A percentile compares a stretch with the other conserved stretches of the same genome.
These are phyloP conservation scores for Colletotrichum chlorophyti DNA, from an alignment of 2,329 filamentous ascomycete species.

Conservation along the genomic window DNA sequence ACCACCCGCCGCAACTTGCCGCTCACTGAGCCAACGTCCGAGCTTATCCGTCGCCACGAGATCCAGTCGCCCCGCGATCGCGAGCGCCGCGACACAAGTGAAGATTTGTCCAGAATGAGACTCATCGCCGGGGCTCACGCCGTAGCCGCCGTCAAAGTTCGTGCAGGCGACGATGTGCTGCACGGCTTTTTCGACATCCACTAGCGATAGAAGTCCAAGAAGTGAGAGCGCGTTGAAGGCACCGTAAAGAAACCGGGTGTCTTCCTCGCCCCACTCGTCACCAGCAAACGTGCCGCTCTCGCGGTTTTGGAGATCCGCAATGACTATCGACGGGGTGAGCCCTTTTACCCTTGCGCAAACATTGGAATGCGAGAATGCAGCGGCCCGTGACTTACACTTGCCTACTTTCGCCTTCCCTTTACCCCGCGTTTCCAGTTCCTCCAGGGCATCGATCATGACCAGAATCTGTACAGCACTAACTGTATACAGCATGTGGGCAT, in stretches of 20 bases:
- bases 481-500: conserved; percentile 95
- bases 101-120: conserved; percentile 96
- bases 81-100: conserved; percentile 86
- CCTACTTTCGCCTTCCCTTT: conserved; percentile 77
- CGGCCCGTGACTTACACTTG: conserved; percentile 68
- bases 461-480: conserved; percentile 95
- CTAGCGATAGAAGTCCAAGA: conserved; percentile 72
- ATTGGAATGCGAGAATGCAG: not conserved
- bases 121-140: conserved; percentile 87
- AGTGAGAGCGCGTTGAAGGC: conserved; percentile 90
- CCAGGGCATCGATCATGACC: conserved; percentile 83
- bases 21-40: conserved; percentile 89
- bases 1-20: conserved; percentile 85
- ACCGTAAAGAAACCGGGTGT: conserved; percentile 93
- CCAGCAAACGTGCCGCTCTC: conserved; percentile 88
- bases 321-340: conserved; percentile 60
- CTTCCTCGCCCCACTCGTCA: conserved; percentile 95
- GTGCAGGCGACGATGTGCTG: conserved; percentile 80
- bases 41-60: conserved; percentile 83
- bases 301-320: conserved; percentile 81
- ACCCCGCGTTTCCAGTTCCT: conserved; percentile 77
- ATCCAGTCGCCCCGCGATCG: conserved; percentile 83
- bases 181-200: conserved; percentile 83
- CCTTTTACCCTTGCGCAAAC: conserved; percentile 25
- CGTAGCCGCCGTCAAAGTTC: conserved; percentile 96